These are phyloP conservation scores for Ceratonia siliqua DNA, from an alignment of 306 rosid species.

Conservation along the genomic window DNA sequence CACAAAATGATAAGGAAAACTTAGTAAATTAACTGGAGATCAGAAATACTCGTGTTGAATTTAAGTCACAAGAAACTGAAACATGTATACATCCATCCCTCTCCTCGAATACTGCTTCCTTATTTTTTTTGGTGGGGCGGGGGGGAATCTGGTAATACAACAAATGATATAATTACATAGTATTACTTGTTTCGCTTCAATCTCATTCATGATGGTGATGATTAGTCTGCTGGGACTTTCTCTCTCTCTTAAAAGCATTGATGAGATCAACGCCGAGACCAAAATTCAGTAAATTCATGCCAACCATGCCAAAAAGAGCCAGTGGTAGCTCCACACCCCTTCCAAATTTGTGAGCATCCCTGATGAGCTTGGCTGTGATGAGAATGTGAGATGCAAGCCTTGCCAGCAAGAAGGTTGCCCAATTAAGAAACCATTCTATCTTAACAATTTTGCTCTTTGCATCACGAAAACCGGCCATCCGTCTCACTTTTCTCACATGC, in stretches of 20 bases:
- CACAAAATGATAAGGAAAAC: background rate
- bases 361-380: constrained; percentile 75
- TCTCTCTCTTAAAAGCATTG: constrained; percentile 73
- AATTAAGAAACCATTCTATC: constrained; percentile 87
- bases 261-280: constrained; percentile 87
- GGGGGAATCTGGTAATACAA: background rate
- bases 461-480: constrained; percentile 78
- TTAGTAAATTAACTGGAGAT: background rate
- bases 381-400: constrained; percentile 67
- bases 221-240: constrained; percentile 30
- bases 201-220: constrained; percentile 51
- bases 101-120: background rate
- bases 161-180: background rate
- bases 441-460: constrained; percentile 51
- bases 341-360: constrained; percentile 72
- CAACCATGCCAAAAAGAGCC: constrained; percentile 86
- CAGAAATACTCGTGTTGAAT: background rate
- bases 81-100: background rate
- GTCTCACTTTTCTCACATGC: constrained; percentile 73
- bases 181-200: constrained; percentile 7
- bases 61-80: background rate
- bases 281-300: constrained; percentile 80
- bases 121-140: background rate
- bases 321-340: constrained; percentile 85
- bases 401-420: constrained; percentile 72